Evolutionary conservation across 2,329 filamentous ascomycete species (phyloP).

Genomic region (Tolypocladium tropicale): DNA sequence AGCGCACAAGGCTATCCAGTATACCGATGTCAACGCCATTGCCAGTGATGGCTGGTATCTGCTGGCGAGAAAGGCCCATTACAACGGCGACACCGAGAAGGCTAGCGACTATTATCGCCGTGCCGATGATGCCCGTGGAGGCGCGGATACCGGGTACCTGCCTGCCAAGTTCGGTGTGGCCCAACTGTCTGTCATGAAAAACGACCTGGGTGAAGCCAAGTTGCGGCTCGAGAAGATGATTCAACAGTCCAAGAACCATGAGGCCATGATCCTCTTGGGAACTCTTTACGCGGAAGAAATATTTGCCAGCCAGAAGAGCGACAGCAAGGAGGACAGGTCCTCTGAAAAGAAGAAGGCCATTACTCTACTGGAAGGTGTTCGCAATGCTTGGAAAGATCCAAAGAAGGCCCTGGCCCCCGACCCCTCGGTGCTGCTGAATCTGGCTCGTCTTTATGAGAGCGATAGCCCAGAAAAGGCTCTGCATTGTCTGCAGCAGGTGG

Average conservation of each 20-base stretch:
- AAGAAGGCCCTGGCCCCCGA: conserved; percentile 78
- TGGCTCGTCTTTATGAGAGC: conserved; percentile 81
- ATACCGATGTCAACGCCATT: conserved; percentile 91
- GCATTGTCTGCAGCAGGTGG: conserved; percentile 84
- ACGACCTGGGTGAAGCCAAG: conserved; percentile 85
- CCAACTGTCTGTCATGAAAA: conserved; percentile 75
- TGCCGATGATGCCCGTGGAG: conserved; percentile 85
- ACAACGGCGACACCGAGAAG: conserved; percentile 60
- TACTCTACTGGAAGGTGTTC: conserved; percentile 71
- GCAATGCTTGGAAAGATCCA: conserved; percentile 82
- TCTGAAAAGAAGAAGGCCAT: conserved; percentile 81
- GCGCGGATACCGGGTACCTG: conserved; percentile 79
- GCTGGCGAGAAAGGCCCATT: conserved; percentile 83
- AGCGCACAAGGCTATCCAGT: conserved; percentile 86
- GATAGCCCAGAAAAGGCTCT: conserved; percentile 84
- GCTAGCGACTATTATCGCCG: conserved; percentile 82
- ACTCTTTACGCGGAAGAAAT: conserved; percentile 92
- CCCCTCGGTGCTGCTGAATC: conserved; percentile 78
- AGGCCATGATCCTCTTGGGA: conserved; percentile 86
- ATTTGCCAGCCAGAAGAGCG: conserved; percentile 63
- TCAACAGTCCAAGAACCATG: conserved; percentile 70
- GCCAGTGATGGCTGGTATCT: conserved; percentile 98
- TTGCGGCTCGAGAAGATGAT: conserved; percentile 90
- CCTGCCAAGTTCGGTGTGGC: conserved; percentile 92
- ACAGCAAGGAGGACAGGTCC: conserved; percentile 76